phyloP scores from a whole-genome alignment of 768 basidiomycete genomes.

The Chalciporus pseudorubinellus region DNA sequence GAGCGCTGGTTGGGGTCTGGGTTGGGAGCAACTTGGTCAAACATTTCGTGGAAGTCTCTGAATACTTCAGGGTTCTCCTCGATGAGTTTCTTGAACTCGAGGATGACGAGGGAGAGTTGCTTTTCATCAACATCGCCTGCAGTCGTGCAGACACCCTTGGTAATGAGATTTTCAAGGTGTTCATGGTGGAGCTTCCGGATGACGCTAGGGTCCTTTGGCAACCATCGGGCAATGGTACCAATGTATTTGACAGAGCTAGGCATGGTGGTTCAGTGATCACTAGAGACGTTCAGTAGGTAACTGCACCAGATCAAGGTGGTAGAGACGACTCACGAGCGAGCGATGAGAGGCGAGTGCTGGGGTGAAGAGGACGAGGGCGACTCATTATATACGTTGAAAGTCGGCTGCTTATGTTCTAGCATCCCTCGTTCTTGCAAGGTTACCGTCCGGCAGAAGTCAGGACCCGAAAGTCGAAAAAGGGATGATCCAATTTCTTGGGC shows the following conservation, averaged over 20 bases:
- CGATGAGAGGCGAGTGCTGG: no score
- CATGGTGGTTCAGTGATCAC: constrained; percentile 11
- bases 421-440: no score
- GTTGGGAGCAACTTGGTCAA: constrained; percentile 13
- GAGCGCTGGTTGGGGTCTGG: neutral
- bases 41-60: constrained; percentile 27
- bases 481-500: no score
- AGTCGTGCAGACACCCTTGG: constrained; percentile 8
- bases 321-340: no score
- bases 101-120: constrained; percentile 10
- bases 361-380: no score
- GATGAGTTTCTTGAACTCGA: constrained; percentile 24
- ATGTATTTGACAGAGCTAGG: constrained; percentile 14
- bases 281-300: neutral
- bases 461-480: no score
- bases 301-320: no score
- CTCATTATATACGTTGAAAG: no score
- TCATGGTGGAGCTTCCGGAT: constrained; percentile 15
- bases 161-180: constrained; percentile 29
- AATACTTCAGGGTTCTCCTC: constrained; percentile 19
- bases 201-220: constrained; percentile 14
- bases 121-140: constrained; percentile 8
- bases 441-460: no score
- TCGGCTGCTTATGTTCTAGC: no score
- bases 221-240: constrained; percentile 22